A percentile compares a stretch with the other conserved stretches of the same genome.
These are phyloP conservation scores for Acanthochlamys bracteata DNA, from an alignment of 106 monocot genomes.

Conservation along the genomic window DNA sequence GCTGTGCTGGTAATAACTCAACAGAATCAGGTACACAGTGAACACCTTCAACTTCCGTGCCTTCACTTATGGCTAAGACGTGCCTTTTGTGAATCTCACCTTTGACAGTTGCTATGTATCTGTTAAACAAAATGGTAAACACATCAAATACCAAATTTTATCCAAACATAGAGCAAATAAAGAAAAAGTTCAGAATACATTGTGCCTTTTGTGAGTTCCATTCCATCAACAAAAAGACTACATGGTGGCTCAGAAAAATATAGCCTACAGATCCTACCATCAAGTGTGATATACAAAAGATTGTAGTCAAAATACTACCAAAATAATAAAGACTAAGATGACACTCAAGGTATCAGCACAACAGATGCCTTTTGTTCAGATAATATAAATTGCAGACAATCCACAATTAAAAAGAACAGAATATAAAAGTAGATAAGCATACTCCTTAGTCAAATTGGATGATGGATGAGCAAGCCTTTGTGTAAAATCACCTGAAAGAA, in stretches of 20 bases:
- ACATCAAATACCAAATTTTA: neutral
- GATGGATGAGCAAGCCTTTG: slow-evolving; percentile 93
- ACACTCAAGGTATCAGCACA: too few relatives aligned
- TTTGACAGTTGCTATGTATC: slow-evolving; percentile 81
- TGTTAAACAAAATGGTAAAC: slow-evolving; percentile 16
- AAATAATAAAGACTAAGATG: too few relatives aligned
- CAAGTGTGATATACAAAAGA: too few relatives aligned
- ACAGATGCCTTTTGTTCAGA: too few relatives aligned
- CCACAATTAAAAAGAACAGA: neutral
- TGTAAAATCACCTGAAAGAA: slow-evolving; percentile 75
- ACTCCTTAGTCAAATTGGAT: slow-evolving; percentile 87
- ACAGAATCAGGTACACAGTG: slow-evolving; percentile 81
- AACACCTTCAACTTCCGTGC: slow-evolving; percentile 70
- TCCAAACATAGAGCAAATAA: neutral
- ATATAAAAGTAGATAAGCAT: slow-evolving; percentile 20
- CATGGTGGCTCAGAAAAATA: too few relatives aligned
- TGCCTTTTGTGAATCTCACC: slow-evolving; percentile 63
- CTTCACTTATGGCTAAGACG: slow-evolving; percentile 76
- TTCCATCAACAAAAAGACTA: too few relatives aligned
- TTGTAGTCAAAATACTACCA: too few relatives aligned
- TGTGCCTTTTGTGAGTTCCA: too few relatives aligned
- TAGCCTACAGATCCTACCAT: too few relatives aligned
- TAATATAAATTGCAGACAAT: neutral
- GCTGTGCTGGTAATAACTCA: slow-evolving; percentile 67
- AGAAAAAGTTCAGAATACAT: neutral